Conservation (phyloP, 1,284 basidiomycete species). For the Microbotryum violaceum region DNA sequence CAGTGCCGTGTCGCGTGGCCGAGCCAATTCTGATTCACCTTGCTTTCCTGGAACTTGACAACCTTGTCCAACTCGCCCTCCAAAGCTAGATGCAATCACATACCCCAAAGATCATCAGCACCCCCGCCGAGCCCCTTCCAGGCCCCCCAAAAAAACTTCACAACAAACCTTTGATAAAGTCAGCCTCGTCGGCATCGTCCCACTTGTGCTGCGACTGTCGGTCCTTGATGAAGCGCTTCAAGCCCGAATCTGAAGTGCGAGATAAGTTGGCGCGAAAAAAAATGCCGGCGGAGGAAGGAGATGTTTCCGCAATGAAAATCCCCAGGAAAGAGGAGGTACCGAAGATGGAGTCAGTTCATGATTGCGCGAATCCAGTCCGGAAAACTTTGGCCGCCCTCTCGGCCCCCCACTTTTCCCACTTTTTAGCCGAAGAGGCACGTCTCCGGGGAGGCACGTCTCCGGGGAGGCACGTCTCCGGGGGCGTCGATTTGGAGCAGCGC, state of each 20-base stretch:
- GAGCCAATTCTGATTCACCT: constrained; percentile 49
- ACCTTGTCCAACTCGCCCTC: constrained; percentile 90
- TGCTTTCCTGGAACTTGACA: constrained; percentile 85
- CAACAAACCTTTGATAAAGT: constrained; percentile 57
- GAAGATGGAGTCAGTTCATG: not conserved
- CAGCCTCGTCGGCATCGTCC: constrained; percentile 68
- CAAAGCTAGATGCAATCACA: constrained; percentile 43
- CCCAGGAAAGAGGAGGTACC: not conserved
- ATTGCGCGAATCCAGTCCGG: too few relatives aligned
- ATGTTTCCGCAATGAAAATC: not conserved
- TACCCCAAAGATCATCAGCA: too few relatives aligned
- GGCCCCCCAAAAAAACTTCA: too few relatives aligned
- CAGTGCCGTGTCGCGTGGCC: not conserved
- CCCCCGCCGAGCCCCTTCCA: too few relatives aligned
- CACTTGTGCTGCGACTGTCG: constrained; percentile 55
- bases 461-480: not conserved
- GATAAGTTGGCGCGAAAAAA: not conserved
- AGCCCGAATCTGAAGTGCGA: constrained; percentile 43
- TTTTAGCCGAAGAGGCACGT: too few relatives aligned
- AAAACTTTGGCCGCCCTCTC: too few relatives aligned
- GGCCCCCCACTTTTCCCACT: too few relatives aligned
- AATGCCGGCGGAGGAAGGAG: not conserved
- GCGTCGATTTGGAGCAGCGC: not conserved
- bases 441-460: not conserved
- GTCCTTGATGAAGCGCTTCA: constrained; percentile 86